These are phyloP conservation scores for Trifolium subterraneum DNA, from an alignment of 306 rosid species.

Conservation along the genomic window DNA sequence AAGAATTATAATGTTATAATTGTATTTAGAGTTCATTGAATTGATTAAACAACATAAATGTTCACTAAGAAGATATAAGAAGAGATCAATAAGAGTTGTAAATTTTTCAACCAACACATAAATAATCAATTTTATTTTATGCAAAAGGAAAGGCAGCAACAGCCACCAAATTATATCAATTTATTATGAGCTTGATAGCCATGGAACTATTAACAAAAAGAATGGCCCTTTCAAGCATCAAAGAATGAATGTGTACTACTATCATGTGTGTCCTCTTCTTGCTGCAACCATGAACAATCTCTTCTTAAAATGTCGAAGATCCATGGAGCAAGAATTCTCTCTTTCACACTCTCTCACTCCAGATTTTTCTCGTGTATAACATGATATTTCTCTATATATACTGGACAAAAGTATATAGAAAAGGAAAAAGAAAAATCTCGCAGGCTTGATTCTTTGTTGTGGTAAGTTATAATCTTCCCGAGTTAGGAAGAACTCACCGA, in stretches of 20 bases:
- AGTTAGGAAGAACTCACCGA: slow-evolving; percentile 65
- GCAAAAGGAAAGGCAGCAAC: slow-evolving; percentile 47
- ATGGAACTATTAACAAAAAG: slow-evolving; percentile 62
- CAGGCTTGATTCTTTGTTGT: slow-evolving; percentile 40
- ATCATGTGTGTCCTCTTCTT: slow-evolving; percentile 49
- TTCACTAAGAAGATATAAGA: slow-evolving; percentile 18
- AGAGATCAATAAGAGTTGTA: slow-evolving; percentile 30
- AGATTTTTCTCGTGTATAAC: slow-evolving; percentile 44
- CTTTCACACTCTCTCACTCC: slow-evolving; percentile 37
- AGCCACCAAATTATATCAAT: slow-evolving; percentile 51
- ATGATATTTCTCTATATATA: slow-evolving; percentile 48
- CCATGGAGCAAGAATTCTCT: slow-evolving; percentile 55
- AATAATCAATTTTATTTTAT: slow-evolving; percentile 33
- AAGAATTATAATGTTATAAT: background rate
- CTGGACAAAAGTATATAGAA: slow-evolving; percentile 45
- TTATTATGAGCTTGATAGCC: slow-evolving; percentile 75
- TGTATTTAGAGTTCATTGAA: background rate
- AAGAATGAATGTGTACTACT: slow-evolving; percentile 61
- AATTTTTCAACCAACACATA: slow-evolving; percentile 41
- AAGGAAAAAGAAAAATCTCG: slow-evolving; percentile 30
- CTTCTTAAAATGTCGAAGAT: slow-evolving; percentile 74
- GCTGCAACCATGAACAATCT: slow-evolving; percentile 71
- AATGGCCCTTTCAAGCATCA: slow-evolving; percentile 75
- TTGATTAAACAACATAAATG: background rate
- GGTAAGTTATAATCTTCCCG: slow-evolving; percentile 55